Evolutionary conservation across 148 eudicot species (phyloP).

Genomic region (Amaranthus cruentus): DNA sequence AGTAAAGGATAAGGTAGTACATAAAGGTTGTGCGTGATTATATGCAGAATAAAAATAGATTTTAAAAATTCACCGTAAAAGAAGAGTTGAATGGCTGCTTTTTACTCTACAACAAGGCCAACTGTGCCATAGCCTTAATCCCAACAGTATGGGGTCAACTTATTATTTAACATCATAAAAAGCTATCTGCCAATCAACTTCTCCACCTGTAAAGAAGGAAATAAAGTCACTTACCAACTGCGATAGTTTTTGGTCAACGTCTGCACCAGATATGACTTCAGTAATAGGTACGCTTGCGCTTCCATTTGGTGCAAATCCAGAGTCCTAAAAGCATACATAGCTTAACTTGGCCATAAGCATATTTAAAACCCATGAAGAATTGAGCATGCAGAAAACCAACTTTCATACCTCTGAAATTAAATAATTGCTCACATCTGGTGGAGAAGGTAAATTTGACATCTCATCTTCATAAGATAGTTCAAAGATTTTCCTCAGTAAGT

Average conservation of each 20-base stretch:
- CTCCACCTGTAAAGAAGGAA: background rate
- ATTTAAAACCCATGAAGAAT: background rate
- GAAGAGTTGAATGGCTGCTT: background rate
- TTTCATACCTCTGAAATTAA: slow-evolving; percentile 73
- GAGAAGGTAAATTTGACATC: slow-evolving; percentile 51
- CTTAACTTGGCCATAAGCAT: slow-evolving; percentile 4
- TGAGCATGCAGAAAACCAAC: slow-evolving; percentile 5
- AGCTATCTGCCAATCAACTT: background rate
- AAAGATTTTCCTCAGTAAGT: slow-evolving; percentile 46
- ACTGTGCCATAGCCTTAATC: no score
- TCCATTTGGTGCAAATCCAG: slow-evolving; percentile 58
- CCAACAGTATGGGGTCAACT: no score
- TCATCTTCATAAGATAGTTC: slow-evolving; percentile 85
- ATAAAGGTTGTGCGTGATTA: background rate
- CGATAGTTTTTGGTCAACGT: slow-evolving; percentile 56
- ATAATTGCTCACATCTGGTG: slow-evolving; percentile 91
- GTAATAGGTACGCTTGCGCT: slow-evolving; percentile 39
- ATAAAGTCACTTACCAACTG: slow-evolving; percentile 18
- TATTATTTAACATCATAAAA: background rate
- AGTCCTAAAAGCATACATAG: slow-evolving; percentile 46
- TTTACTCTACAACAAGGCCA: background rate
- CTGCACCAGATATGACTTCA: slow-evolving; percentile 82
- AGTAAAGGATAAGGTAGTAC: background rate
- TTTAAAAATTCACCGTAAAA: background rate
- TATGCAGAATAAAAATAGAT: background rate